These are phyloP conservation scores for Nothomitra cinnamomea DNA, from an alignment of 2,329 filamentous ascomycete species.

Conservation along the genomic window DNA sequence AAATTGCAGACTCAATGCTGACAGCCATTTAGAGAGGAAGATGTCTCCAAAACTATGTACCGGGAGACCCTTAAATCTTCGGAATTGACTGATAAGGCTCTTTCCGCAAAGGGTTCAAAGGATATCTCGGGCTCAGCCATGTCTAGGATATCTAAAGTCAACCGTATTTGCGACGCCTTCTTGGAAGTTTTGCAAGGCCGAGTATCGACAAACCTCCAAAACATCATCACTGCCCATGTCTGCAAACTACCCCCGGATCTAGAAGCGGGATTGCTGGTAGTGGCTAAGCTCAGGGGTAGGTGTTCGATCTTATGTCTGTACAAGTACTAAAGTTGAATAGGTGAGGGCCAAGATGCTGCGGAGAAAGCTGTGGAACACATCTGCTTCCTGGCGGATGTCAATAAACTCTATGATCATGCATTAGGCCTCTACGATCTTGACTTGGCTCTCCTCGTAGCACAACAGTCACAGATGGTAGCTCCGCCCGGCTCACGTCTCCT, in stretches of 20 bases:
- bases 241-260: slow-evolving; percentile 86
- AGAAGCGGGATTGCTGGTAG: slow-evolving; percentile 64
- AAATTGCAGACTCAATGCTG: neutral
- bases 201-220: slow-evolving; percentile 56
- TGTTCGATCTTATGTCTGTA: neutral
- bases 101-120: neutral
- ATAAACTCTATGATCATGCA: slow-evolving; percentile 77
- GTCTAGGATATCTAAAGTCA: slow-evolving; percentile 50
- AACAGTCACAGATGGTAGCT: slow-evolving; percentile 68
- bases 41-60: slow-evolving; percentile 88
- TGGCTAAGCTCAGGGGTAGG: slow-evolving; percentile 48
- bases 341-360: slow-evolving; percentile 39
- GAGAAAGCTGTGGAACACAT: slow-evolving; percentile 92
- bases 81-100: slow-evolving; percentile 13
- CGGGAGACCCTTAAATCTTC: slow-evolving; percentile 53
- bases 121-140: neutral
- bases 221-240: slow-evolving; percentile 84
- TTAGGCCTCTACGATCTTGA: slow-evolving; percentile 85
- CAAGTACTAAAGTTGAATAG: slow-evolving; percentile 33
- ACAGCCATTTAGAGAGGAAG: slow-evolving; percentile 46
- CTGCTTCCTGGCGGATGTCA: slow-evolving; percentile 89
- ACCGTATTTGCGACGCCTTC: slow-evolving; percentile 74
- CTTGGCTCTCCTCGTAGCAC: slow-evolving; percentile 74
- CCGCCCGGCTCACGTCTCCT: neutral
- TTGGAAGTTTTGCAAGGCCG: slow-evolving; percentile 46